phyloP scores from a whole-genome alignment of 805 yeast species.

The Metschnikowia colocasiae region DNA sequence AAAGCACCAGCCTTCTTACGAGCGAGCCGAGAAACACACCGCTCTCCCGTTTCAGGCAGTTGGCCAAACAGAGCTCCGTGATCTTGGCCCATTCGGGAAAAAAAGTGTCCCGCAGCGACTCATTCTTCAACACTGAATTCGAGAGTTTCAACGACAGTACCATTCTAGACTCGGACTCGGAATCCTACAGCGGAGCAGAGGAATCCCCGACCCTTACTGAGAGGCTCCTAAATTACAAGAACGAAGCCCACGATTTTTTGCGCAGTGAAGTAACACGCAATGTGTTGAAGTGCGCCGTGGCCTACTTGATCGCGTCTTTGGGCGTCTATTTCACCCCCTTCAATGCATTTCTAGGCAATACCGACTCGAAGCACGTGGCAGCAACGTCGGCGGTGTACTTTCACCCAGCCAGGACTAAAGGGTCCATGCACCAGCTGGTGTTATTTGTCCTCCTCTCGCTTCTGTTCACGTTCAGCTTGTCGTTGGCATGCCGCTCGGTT shows the following conservation, averaged over 20 bases:
- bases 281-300: slow-evolving; percentile 65
- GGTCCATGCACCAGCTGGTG: slow-evolving; percentile 75
- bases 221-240: neutral
- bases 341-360: slow-evolving; percentile 51
- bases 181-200: neutral
- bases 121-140: slow-evolving; percentile 24
- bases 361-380: slow-evolving; percentile 75
- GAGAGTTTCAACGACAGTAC: slow-evolving; percentile 22
- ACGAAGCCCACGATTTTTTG: neutral
- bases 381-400: slow-evolving; percentile 84
- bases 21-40: slow-evolving; percentile 5
- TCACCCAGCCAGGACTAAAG: slow-evolving; percentile 76
- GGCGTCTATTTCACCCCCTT: slow-evolving; percentile 60
- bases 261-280: slow-evolving; percentile 18
- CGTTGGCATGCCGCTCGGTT: slow-evolving; percentile 49
- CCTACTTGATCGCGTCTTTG: slow-evolving; percentile 69
- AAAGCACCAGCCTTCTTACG: slow-evolving; percentile 2
- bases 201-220: neutral
- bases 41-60: neutral
- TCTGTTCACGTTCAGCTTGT: slow-evolving; percentile 49
- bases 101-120: slow-evolving; percentile 32
- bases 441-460: slow-evolving; percentile 56
- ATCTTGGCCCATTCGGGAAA: slow-evolving; percentile 39
- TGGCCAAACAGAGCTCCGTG: slow-evolving; percentile 30
- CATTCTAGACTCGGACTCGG: slow-evolving; percentile 16